These are phyloP conservation scores for Fusarium devonianum DNA, from an alignment of 2,329 filamentous ascomycete species.

Conservation along the genomic window DNA sequence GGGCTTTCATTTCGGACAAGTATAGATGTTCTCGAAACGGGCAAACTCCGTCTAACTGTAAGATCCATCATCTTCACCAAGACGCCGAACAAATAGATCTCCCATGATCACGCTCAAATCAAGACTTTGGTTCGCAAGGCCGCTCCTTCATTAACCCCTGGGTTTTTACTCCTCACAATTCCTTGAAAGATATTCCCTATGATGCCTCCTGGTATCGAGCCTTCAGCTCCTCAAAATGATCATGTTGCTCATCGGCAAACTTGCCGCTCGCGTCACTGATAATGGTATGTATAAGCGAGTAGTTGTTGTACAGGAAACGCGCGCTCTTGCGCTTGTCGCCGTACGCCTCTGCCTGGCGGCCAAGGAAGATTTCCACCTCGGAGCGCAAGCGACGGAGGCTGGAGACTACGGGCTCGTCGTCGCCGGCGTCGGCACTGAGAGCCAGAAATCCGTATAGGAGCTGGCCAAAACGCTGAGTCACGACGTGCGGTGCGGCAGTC, in stretches of 20 bases:
- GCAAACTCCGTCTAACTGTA: conserved; percentile 21
- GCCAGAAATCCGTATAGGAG: conserved; percentile 84
- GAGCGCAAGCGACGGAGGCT: conserved; percentile 78
- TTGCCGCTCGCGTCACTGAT: conserved; percentile 80
- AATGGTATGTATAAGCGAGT: conserved; percentile 91
- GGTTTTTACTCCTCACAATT: background rate
- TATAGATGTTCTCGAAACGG: conserved; percentile 16
- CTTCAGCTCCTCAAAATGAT: conserved; percentile 75
- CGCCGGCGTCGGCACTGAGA: conserved; percentile 87
- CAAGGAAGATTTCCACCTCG: conserved; percentile 85
- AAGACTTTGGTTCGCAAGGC: conserved; percentile 12
- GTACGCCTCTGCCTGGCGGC: conserved; percentile 77
- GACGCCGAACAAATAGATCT: conserved; percentile 38
- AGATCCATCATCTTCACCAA: conserved; percentile 29
- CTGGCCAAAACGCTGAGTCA: conserved; percentile 96
- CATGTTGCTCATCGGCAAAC: conserved; percentile 75
- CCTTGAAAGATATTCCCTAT: conserved; percentile 11
- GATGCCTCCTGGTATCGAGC: conserved; percentile 58
- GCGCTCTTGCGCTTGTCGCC: conserved; percentile 82
- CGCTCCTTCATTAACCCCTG: conserved; percentile 1
- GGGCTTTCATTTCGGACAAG: conserved; percentile 2
- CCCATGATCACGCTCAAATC: conserved; percentile 26
- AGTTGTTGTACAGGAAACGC: conserved; percentile 94
- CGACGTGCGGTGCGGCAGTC: conserved; percentile 84
- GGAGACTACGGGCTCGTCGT: conserved; percentile 89